Evolutionary conservation across 768 basidiomycete genomes (phyloP), one percentile per base, ranked within the genome.

Genomic region (Lanmaoa pseudosensibilis): DNA sequence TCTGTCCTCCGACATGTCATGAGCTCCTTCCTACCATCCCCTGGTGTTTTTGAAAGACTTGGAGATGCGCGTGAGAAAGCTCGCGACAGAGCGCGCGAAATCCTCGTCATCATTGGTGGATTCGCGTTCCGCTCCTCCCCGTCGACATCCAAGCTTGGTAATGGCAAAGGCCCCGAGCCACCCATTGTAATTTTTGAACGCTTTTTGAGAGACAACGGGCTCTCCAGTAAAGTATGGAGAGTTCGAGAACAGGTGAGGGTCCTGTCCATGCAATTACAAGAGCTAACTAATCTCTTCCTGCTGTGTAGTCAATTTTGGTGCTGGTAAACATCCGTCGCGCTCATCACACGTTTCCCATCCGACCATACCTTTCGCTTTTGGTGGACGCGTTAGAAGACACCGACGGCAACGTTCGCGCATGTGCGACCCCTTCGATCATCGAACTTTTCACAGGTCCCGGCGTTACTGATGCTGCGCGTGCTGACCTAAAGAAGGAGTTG

Each of bases 401-500:
- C 1, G 97, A 99, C 67, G 83, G 88, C 19, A 84, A 85, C 62
- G 97, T 98, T 50, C 88, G 97, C 43, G 89, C 94, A 53, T 87
- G 86, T 67, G 88, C 95, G 9, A 84, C 87, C 47, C 81, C 83
- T 62, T 86, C 92, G 1, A 82, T 93, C 55, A 81, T 97, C 16
- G 85, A 88, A 61, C 78, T 99, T 52, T 96, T 98, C 67, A 86
- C 92, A 1, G 90, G 91, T 16, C 82, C 88, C 0, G 84, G 82
- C 5, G 92, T 93, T 15, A 85, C 87, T 3, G 88, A 95, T 67
- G 86, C 85, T 9, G 97, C 97, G 4, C 86, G 92, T 50, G 84
- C 94, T 5, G 96, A 98, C 70, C 78, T 98, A 52, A 98, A 97
- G 80, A 94, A 93, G 68, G 89, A 93, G 69, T 80, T 98, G 80